Evolutionary conservation across 2,329 filamentous ascomycete species (phyloP).

Genomic region (Daldinia sp.): DNA sequence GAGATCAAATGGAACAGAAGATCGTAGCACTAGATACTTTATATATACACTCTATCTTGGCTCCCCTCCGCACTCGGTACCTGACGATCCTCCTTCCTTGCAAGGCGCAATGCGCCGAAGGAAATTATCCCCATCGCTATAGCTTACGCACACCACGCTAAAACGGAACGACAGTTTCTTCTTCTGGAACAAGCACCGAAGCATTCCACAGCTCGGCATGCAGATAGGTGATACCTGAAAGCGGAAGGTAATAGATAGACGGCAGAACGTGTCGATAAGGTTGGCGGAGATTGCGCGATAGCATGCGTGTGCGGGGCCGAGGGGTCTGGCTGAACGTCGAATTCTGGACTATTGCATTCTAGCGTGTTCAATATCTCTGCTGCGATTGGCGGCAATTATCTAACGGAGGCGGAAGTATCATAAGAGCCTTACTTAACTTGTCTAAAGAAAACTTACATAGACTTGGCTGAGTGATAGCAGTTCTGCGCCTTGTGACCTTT

Average conservation of each 20-base stretch:
- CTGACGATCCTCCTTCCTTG: constrained; percentile 39
- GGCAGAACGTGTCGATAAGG: constrained; percentile 46
- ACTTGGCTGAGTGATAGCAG: neutral
- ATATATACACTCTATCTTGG: constrained; percentile 8
- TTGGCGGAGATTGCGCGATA: constrained; percentile 42
- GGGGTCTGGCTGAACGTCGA: neutral
- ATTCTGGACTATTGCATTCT: constrained; percentile 13
- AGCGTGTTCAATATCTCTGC: constrained; percentile 17
- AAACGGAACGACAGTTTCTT: constrained; percentile 30
- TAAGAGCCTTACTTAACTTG: too few relatives aligned
- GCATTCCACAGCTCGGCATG: constrained; percentile 20
- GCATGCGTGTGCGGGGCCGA: constrained; percentile 22
- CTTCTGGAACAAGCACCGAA: constrained; percentile 43
- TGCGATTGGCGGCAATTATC: neutral
- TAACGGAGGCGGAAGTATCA: neutral
- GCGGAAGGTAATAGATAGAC: constrained; percentile 43
- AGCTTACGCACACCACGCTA: constrained; percentile 13
- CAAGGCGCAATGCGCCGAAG: constrained; percentile 28
- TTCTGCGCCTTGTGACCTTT: neutral
- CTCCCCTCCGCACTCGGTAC: constrained; percentile 14
- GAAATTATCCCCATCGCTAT: constrained; percentile 4
- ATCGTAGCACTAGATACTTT: neutral
- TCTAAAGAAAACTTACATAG: neutral
- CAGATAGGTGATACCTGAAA: constrained; percentile 34
- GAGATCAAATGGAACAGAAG: constrained; percentile 1